phyloP scores from a whole-genome alignment of 2,329 filamentous ascomycete genomes.

The Cordyceps farinosa region DNA sequence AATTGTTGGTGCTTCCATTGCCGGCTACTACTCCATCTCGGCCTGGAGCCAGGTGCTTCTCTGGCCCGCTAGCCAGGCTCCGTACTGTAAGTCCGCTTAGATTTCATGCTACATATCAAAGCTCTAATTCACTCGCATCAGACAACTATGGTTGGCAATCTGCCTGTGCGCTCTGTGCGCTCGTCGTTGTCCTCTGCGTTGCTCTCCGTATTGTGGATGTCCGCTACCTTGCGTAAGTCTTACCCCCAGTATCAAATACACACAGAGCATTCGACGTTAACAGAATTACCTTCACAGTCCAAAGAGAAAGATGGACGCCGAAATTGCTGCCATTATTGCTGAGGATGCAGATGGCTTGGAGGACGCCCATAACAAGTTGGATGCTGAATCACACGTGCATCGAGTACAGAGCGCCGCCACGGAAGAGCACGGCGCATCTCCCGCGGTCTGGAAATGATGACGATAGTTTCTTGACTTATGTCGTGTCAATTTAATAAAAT shows the following conservation, averaged over 20 bases:
- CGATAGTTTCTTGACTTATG: no score
- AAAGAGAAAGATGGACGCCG: constrained; percentile 16
- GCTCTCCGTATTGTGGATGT: constrained; percentile 42
- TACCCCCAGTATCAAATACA: not conserved
- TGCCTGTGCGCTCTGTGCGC: constrained; percentile 39
- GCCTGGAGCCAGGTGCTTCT: constrained; percentile 51
- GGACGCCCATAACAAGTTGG: not conserved
- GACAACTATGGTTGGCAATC: constrained; percentile 48
- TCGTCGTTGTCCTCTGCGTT: constrained; percentile 45
- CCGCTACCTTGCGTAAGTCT: constrained; percentile 13
- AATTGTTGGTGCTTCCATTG: constrained; percentile 47
- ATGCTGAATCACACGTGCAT: constrained; percentile 1
- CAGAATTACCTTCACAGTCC: not conserved
- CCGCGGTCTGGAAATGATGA: not conserved
- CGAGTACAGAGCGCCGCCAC: not conserved
- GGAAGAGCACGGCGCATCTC: not conserved
- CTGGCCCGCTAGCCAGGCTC: constrained; percentile 49
- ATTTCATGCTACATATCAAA: not conserved
- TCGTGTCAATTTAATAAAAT: not conserved
- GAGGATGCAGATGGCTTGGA: not conserved
- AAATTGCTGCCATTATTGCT: not conserved
- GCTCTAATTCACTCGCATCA: constrained; percentile 19
- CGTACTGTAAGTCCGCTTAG: constrained; percentile 38
- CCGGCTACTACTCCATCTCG: constrained; percentile 47
- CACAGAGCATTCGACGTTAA: not conserved